Base-by-base conservation (phyloP, 2,329 filamentous ascomycete genomes). In the Knoxdaviesia capensis region DNA sequence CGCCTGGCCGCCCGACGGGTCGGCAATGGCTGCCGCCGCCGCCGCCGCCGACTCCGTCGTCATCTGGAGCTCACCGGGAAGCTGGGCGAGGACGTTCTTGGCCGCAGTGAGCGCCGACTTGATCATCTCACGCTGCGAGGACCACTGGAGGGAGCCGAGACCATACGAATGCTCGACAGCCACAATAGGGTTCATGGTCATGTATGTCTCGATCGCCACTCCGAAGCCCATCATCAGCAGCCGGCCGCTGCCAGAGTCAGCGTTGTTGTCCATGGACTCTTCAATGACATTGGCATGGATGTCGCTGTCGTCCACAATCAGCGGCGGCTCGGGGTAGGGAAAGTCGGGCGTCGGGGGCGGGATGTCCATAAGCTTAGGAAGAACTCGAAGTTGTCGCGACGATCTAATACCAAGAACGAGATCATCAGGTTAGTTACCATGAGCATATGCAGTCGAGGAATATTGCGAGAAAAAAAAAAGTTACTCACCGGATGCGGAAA, bases 91-190 rank as follows among this genome's bases (percentile, higher is more conserved):
- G 28, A 79, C 71, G 39, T 69, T 65, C 56, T 87, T 87, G 45
- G 77, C 82, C 3, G 71, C 70, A 38, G 72, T 65, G 3, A 93
- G 62, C 11, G 79, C 81, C 34, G 82, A 74, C 45, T 77, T 73
- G 2, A 93, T 63, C 34, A 86, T 69, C 32, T 69, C 67, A 49
- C 80, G 75, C 58, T 93, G 85, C n/a, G 79, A 73, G 11, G 77
- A 69, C 74, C 81, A 88, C 41, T 80, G 78, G 7, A 88, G 65
- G 33, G 78, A 76, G 44, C 80, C 78, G 51, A 84, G 77, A 7
- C 84, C 84, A 55, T 87, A 87, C 1, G 80, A 79, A 54, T 86
- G 71, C 52, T 93, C 85, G 51, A 86, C 73, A n/a, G 80, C 80
- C 1, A 81, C 71, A 4, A 92, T 62, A 4, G 77, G 68, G 43